phyloP scores from a whole-genome alignment of 1,284 basidiomycete species.

The Pseudozyma sp. region DNA sequence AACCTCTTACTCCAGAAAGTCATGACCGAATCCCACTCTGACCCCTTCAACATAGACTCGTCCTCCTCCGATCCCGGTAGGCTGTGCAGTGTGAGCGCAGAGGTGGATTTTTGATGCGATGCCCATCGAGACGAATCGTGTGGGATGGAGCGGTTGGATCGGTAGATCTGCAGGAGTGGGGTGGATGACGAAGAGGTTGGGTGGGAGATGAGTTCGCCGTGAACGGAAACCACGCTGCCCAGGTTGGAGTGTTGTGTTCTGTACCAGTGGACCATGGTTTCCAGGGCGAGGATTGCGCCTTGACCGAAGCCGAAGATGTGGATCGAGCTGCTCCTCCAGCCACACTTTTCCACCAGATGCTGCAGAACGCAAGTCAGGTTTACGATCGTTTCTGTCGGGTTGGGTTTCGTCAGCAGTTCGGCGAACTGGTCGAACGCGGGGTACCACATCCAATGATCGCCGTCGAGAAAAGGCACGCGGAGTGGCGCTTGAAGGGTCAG shows the following conservation, averaged over 20 bases:
- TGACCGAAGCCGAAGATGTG: constrained; percentile 92
- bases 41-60: constrained; percentile 30
- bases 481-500: constrained; percentile 83
- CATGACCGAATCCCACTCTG: constrained; percentile 54
- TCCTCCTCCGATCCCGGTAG: constrained; percentile 1
- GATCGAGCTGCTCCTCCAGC: constrained; percentile 78
- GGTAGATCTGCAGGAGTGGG: constrained; percentile 40
- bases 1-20: constrained; percentile 47
- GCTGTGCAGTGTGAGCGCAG: constrained; percentile 4
- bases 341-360: constrained; percentile 73
- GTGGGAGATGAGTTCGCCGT: constrained; percentile 46
- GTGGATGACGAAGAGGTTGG: constrained; percentile 17
- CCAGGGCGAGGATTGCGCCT: constrained; percentile 82
- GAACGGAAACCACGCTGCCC: constrained; percentile 45
- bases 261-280: constrained; percentile 75
- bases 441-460: constrained; percentile 78
- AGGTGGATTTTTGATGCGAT: constrained; percentile 27
- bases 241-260: constrained; percentile 52
- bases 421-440: constrained; percentile 79
- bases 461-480: constrained; percentile 83
- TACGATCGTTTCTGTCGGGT: constrained; percentile 78
- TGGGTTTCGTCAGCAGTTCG: constrained; percentile 77
- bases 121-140: constrained; percentile 11
- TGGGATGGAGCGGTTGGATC: neutral
- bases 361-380: constrained; percentile 74